Evolutionary conservation across 306 rosid species (phyloP).

Genomic region (Cucumis melo): DNA sequence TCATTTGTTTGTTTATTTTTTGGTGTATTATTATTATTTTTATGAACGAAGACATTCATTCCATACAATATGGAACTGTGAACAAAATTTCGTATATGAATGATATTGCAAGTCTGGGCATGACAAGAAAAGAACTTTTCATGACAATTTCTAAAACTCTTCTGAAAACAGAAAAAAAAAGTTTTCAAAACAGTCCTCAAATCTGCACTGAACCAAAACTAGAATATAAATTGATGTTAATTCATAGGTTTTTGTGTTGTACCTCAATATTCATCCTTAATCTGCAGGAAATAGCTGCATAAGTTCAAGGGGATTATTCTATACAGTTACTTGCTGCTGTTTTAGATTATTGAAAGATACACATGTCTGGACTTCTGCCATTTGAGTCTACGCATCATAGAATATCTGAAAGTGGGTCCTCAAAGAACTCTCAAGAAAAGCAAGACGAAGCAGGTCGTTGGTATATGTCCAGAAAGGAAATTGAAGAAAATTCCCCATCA

Average conservation of each 20-base stretch:
- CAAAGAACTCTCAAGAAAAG: constrained; percentile 20
- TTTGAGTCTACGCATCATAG: constrained; percentile 32
- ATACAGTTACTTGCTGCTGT: neutral
- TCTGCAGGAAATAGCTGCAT: constrained; percentile 2
- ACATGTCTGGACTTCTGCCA: constrained; percentile 29
- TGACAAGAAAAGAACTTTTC: neutral
- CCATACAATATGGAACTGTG: neutral
- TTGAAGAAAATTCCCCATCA: constrained; percentile 87
- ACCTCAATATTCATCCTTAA: neutral
- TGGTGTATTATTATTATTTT: neutral
- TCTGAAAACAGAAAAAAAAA: neutral
- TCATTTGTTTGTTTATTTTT: neutral
- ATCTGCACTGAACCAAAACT: neutral
- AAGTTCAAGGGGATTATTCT: neutral
- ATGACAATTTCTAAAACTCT: neutral
- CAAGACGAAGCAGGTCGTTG: constrained; percentile 43
- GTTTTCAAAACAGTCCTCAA: neutral
- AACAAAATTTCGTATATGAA: neutral
- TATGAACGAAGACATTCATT: neutral
- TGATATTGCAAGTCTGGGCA: neutral
- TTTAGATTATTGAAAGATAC: neutral
- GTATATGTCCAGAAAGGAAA: constrained; percentile 73
- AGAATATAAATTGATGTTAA: neutral
- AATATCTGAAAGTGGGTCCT: constrained; percentile 23
- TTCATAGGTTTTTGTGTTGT: neutral